Percentiles rank a stretch among this genome's conserved stretches.
Conservation (phyloP, 805 yeast genomes). For the Hanseniaspora singularis region DNA sequence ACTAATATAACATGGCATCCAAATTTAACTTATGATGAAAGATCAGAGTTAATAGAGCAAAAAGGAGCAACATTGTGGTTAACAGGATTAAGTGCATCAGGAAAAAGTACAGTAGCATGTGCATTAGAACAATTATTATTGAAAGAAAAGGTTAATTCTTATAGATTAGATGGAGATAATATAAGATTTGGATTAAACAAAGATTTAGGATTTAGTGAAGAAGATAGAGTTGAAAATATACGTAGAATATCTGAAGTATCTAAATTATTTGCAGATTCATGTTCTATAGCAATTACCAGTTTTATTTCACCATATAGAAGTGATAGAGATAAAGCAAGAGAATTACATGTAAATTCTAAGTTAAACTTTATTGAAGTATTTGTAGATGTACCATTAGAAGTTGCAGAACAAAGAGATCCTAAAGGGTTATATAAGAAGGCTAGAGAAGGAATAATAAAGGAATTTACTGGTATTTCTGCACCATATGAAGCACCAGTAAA, state of each 20-base stretch:
- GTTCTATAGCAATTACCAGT: constrained; percentile 74
- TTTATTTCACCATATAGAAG: constrained; percentile 83
- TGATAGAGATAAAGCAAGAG: constrained; percentile 78
- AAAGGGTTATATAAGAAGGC: constrained; percentile 96
- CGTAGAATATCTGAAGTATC: constrained; percentile 92
- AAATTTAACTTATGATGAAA: constrained; percentile 74
- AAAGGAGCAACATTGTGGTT: constrained; percentile 87
- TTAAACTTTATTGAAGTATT: constrained; percentile 82
- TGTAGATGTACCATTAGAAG: constrained; percentile 85
- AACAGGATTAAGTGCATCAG: constrained; percentile 90
- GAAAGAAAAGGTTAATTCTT: constrained; percentile 56
- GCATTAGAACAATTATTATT: constrained; percentile 78
- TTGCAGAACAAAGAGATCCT: constrained; percentile 95
- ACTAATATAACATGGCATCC: constrained; percentile 95
- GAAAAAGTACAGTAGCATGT: constrained; percentile 89
- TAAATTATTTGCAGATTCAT: constrained; percentile 86
- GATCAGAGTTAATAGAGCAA: constrained; percentile 60
- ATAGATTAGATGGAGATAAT: constrained; percentile 90
- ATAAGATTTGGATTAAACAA: constrained; percentile 89
- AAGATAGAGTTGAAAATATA: constrained; percentile 87
- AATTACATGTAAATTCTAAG: constrained; percentile 60
- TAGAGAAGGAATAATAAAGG: constrained; percentile 84
- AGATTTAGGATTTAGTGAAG: constrained; percentile 84
- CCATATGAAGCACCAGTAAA: constrained; percentile 86
- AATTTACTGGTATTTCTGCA: constrained; percentile 90